Evolutionary conservation across 1,284 basidiomycete species (phyloP), one percentile per base, ranked within the genome.

Genomic region (Moesziomyces globuligerus): DNA sequence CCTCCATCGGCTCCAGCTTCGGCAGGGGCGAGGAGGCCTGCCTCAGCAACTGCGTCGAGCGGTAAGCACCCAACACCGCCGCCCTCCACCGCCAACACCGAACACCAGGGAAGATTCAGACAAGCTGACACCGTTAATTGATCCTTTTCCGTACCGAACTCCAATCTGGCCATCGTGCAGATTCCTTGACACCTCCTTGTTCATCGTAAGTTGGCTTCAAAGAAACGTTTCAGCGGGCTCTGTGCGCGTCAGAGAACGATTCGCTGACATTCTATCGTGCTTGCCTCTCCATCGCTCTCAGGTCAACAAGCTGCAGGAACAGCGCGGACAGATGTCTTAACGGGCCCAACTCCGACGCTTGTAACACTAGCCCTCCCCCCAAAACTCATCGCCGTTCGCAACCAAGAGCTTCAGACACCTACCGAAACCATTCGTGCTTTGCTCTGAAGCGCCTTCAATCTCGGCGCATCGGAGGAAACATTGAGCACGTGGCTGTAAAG

Each of bases 1-100:
- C 91, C 38, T 88, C 88, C 26, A 91, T 93, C 23, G 89, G 89
- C n/a, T 89, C 89, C 29, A 87, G 89, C 52, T 96, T 98, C 84
- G 91, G 91, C 32, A 86, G 90, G 58, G 86, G 88, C 42, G 94
- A 98, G 84, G 89, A 91, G 75, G 86, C 86, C 50, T 98, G 94
- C 82, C 86, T 98, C 43, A 86, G 87, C 61, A 95, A 95, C 85
- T 97, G 93, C 80, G 94, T 96, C 43, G 92, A 93, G 72, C 59
- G 67, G 54, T 72, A 48, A 61, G 59, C 26, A 50, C 13, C 6
- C n/a, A n/a, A n/a, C n/a, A n/a, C n/a, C n/a, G n/a, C n/a, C n/a
- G n/a, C n/a, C n/a, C n/a, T n/a, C n/a, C n/a, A n/a, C n/a, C n/a
- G n/a, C n/a, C n/a, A n/a, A n/a, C n/a, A n/a, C n/a, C n/a, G n/a